Evolutionary conservation across 2,329 filamentous ascomycete species (phyloP).

Genomic region (Chaetomiaceae sp.): DNA sequence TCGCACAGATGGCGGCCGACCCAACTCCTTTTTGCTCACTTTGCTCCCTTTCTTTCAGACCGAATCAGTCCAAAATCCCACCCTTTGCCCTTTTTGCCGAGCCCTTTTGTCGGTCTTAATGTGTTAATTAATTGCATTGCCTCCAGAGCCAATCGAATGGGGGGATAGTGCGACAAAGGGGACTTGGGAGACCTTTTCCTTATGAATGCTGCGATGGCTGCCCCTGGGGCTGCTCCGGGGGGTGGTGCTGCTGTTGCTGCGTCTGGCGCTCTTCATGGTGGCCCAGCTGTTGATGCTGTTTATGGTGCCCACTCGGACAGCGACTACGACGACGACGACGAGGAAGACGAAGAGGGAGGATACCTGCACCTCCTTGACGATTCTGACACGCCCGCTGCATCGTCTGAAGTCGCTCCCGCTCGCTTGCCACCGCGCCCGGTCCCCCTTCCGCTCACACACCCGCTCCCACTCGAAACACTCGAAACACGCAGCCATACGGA

Average conservation of each 20-base stretch:
- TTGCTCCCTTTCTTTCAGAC: constrained; percentile 2
- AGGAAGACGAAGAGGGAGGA: no score
- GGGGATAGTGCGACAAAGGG: constrained; percentile 15
- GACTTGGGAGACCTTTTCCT: no score
- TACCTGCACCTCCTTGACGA: constrained; percentile 4
- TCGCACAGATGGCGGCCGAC: neutral
- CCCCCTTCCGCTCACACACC: constrained; percentile 5
- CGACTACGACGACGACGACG: no score
- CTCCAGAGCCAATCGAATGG: constrained; percentile 16
- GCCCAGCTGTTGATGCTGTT: no score
- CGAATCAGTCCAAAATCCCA: neutral
- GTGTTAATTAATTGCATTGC: constrained; percentile 12
- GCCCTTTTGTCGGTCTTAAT: constrained; percentile 12
- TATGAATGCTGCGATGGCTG: constrained; percentile 21
- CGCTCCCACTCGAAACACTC: neutral
- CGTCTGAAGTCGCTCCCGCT: constrained; percentile 19
- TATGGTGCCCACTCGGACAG: no score
- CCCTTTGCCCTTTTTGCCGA: constrained; percentile 12
- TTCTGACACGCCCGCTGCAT: constrained; percentile 24
- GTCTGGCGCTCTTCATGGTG: no score
- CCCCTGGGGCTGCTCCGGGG: constrained; percentile 9
- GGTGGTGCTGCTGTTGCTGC: no score
- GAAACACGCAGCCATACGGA: constrained; percentile 27
- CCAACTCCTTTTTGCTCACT: constrained; percentile 11
- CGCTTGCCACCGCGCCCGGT: constrained; percentile 15